Base-by-base conservation (phyloP, 345 rosid species). In the Boechera divaricarpa region DNA sequence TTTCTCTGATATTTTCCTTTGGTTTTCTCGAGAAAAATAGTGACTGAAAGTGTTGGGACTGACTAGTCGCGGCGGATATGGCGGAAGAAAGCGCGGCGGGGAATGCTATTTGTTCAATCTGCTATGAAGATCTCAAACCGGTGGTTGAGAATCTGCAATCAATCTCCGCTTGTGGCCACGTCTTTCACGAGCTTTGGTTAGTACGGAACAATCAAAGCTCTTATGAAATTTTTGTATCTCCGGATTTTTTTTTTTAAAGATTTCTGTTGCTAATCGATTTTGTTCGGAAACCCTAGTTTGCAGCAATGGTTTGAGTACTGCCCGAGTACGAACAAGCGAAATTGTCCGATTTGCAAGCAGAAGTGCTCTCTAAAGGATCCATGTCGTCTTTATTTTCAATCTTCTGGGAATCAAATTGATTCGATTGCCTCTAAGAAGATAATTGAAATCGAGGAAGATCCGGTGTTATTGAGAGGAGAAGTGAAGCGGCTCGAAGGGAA, bases 221-320 rank as follows among this genome's bases (percentile, higher is more conserved):
- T 69, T 16, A 0, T 15, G 0, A 4, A 32, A 21, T 0, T 29
- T 63, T 54, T 0, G 9, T 1, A 3, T 36, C 4, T 32, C 12
- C 0, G 0, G 24, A 26, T 0, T 18, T 3, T 26, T 24, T 10
- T 7, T 0, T 18, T 18, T 0, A 26, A 1, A 2, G 6, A 35
- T 5, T 31, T 1, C 13, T 59, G 8, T 42, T 47, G 42, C 12
- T 61, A 15, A 54, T 82, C 18, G 21, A n/a, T 11, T 0, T 18
- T 18, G 1, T 64, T 55, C 9, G 51, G 44, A 67, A 80, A 84
- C 72, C 79, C 24, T 77, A 96, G 96, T 79, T 79, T 93, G 82
- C 99, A 93, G 81, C 97, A 93, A 75, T 93, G 99, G 99, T 96
- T 96, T 77, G 99, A 96, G 83, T 92, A 92, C 70, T 92, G 90